These are phyloP conservation scores for Beauveria rudraprayagi DNA, from an alignment of 2,329 filamentous ascomycete genomes.

Conservation along the genomic window DNA sequence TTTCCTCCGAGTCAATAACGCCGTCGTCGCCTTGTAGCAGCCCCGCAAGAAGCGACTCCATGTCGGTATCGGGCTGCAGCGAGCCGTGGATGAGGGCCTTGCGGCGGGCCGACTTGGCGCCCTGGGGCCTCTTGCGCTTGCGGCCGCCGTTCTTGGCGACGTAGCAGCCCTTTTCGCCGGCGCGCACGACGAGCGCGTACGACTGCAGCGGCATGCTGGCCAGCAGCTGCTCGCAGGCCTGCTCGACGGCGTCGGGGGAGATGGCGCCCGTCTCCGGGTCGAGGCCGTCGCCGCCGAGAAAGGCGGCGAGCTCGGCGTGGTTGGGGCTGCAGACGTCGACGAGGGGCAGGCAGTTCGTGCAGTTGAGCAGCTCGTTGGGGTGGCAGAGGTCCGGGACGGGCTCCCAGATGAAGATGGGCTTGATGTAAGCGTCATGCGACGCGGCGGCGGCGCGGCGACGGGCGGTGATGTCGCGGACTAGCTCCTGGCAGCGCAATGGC, in stretches of 20 bases:
- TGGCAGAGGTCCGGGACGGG: conserved; percentile 85
- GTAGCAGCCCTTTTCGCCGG: conserved; percentile 65
- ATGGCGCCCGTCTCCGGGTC: conserved; percentile 48
- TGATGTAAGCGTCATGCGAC: conserved; percentile 30
- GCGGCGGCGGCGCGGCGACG: conserved; percentile 36
- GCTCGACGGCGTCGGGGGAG: conserved; percentile 44
- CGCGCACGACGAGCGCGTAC: conserved; percentile 60
- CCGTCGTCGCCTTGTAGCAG: conserved; percentile 47
- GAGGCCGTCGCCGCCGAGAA: conserved; percentile 60
- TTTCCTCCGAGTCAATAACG: conserved; percentile 46
- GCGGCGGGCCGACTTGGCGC: conserved; percentile 23
- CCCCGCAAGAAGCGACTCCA: conserved; percentile 53
- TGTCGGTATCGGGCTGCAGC: conserved; percentile 52
- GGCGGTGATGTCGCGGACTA: conserved; percentile 62
- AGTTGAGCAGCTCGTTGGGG: conserved; percentile 57
- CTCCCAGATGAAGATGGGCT: conserved; percentile 85
- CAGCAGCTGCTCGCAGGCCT: conserved; percentile 54
- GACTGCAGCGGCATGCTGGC: conserved; percentile 56
- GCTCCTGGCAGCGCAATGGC: conserved; percentile 64
- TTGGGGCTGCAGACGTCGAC: conserved; percentile 69
- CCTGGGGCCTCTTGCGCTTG: conserved; percentile 29
- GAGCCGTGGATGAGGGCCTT: conserved; percentile 42
- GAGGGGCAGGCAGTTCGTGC: conserved; percentile 53
- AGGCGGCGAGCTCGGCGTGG: conserved; percentile 76
- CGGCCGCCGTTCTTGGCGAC: conserved; percentile 50